phyloP scores from a whole-genome alignment of 2,329 filamentous ascomycete species.

The Calonectria fujianensis region DNA sequence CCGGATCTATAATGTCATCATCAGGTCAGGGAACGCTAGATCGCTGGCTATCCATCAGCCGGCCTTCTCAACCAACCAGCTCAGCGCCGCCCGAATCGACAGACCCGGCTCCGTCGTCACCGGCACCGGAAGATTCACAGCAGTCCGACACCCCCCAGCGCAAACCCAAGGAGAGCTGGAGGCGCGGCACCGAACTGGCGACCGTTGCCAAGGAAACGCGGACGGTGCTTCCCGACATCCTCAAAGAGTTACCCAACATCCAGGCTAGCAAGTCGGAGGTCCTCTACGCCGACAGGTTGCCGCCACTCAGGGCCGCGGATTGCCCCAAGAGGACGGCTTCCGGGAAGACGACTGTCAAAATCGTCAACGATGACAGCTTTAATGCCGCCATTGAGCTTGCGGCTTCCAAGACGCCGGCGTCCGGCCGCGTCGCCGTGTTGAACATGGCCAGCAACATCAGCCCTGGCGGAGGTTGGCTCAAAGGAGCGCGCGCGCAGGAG shows the following conservation, averaged over 20 bases:
- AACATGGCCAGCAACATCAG: conserved; percentile 77
- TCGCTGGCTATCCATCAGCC: conserved; percentile 50
- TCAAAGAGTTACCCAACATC: conserved; percentile 65
- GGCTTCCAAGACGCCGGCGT: conserved; percentile 49
- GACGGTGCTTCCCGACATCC: conserved; percentile 66
- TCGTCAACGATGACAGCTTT: conserved; percentile 75
- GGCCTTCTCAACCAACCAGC: conserved; percentile 32
- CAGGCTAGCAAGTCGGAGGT: conserved; percentile 61
- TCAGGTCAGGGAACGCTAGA: conserved; percentile 55
- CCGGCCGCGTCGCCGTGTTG: conserved; percentile 72
- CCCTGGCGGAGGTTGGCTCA: conserved; percentile 79
- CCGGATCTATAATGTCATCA: conserved; percentile 28
- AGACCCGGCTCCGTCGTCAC: neutral
- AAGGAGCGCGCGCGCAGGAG: conserved; percentile 79
- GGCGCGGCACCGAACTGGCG: conserved; percentile 58
- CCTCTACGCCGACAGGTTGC: conserved; percentile 60
- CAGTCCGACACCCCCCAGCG: conserved; percentile 33
- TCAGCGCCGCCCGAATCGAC: conserved; percentile 34
- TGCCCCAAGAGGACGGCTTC: conserved; percentile 64
- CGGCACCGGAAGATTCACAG: conserved; percentile 38
- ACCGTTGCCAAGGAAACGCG: conserved; percentile 69
- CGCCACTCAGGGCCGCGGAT: conserved; percentile 61
- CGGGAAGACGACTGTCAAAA: conserved; percentile 62
- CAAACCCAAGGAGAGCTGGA: conserved; percentile 44
- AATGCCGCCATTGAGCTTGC: conserved; percentile 70